Conservation (phyloP, 2,329 filamentous ascomycete species). For the Pyricularia sp. region DNA sequence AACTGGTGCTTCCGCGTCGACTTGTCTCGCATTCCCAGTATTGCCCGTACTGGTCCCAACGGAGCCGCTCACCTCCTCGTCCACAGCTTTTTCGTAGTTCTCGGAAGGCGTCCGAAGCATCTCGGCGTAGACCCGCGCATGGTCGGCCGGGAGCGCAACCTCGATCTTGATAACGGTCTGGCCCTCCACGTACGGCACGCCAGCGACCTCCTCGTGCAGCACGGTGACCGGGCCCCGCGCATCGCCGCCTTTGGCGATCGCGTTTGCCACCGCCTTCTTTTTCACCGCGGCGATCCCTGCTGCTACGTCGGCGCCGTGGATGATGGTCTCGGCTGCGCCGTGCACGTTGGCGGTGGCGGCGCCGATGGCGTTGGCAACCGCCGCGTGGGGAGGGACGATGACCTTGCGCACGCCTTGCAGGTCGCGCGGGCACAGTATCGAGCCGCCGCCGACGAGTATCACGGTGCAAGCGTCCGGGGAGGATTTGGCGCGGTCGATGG, state of each 20-base stretch:
- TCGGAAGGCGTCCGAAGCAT: neutral
- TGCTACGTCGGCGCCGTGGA: slow-evolving; percentile 32
- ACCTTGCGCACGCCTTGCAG: slow-evolving; percentile 35
- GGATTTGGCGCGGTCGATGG: slow-evolving; percentile 54
- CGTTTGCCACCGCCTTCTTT: slow-evolving; percentile 31
- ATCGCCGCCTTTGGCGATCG: slow-evolving; percentile 34
- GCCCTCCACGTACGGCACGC: slow-evolving; percentile 14
- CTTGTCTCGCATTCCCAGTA: neutral
- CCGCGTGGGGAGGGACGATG: slow-evolving; percentile 41
- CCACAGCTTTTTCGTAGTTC: neutral
- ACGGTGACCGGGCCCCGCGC: slow-evolving; percentile 8
- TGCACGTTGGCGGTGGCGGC: slow-evolving; percentile 53
- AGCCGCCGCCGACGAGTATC: slow-evolving; percentile 54
- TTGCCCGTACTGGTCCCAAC: neutral
- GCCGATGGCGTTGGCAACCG: slow-evolving; percentile 56
- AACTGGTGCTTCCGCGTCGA: slow-evolving; percentile 2
- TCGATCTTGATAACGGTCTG: slow-evolving; percentile 34
- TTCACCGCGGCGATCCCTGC: slow-evolving; percentile 26
- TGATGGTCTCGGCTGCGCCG: slow-evolving; percentile 40
- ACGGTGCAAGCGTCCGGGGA: slow-evolving; percentile 50
- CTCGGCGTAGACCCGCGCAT: slow-evolving; percentile 37
- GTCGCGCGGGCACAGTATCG: slow-evolving; percentile 45
- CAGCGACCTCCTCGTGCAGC: slow-evolving; percentile 13
- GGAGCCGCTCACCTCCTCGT: neutral
- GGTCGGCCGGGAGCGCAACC: slow-evolving; percentile 49